These are phyloP conservation scores for Allomyces javanicus DNA, from an alignment of 192 early-diverging fungal genomes.

Conservation along the genomic window DNA sequence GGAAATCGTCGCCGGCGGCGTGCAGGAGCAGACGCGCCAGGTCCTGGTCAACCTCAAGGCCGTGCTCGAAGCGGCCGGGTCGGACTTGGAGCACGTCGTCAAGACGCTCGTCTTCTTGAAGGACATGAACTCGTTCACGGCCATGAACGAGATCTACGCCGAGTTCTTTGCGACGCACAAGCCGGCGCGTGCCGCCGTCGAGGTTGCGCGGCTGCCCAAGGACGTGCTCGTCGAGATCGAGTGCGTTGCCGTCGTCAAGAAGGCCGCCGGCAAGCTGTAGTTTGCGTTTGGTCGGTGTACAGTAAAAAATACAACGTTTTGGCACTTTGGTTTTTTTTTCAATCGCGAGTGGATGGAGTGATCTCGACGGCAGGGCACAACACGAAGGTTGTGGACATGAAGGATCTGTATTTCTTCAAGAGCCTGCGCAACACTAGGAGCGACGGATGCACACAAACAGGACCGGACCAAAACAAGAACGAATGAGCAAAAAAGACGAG, in stretches of 20 bases:
- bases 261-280: background rate
- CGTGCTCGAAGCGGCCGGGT: constrained; percentile 61
- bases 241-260: constrained; percentile 47
- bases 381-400: no score
- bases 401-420: no score
- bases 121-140: constrained; percentile 73
- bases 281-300: no score
- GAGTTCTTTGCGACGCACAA: constrained; percentile 36
- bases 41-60: constrained; percentile 63
- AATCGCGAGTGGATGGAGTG: no score
- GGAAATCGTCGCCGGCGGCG: constrained; percentile 1
- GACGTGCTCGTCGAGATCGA: constrained; percentile 88
- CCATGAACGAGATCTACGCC: constrained; percentile 78
- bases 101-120: constrained; percentile 94
- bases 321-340: no score
- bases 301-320: no score
- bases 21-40: constrained; percentile 16
- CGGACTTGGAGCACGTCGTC: constrained; percentile 61
- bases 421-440: no score
- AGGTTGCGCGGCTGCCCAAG: constrained; percentile 80
- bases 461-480: no score
- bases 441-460: no score
- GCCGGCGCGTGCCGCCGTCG: constrained; percentile 58
- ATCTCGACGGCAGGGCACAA: no score
- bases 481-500: no score